Base-by-base conservation (phyloP, 2,329 filamentous ascomycete genomes). In the Bisporella sp. region DNA sequence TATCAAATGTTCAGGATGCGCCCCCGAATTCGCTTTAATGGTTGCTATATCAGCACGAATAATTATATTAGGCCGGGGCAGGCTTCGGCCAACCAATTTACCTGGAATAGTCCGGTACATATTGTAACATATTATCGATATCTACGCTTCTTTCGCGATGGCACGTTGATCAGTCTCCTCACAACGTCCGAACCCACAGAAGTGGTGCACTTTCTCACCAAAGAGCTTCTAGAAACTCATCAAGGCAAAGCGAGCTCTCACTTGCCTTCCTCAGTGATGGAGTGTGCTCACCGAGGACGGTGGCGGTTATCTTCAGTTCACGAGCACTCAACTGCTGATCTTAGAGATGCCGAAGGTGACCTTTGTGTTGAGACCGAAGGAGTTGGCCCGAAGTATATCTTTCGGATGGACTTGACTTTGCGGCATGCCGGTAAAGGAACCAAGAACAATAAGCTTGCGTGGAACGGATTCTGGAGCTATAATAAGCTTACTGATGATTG, bases 41-140 rank as follows among this genome's bases (percentile, higher is more conserved):
- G 93, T 30, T 87, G 89, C 69, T 99, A 99, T 71, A 97, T 99
- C 68, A 89, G 84, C 67, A 97, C 92, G 0, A 90, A 96, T 52
- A 97, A 97, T 71, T 99, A 99, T 70, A 82, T 89, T 46, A 87
- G 93, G 29, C 74, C 89, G 0, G 93, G 93, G 32, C 86, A 86
- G 52, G 77, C 84, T 8, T 84, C 82, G 3, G 77, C 79, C 21
- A 85, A 83, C 56, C 83, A 82, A 49, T 71, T 85, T 13, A 85
- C 87, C 1, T 96, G 91, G 89, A 73, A 74, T 43, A 85, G 79
- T 29, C 91, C 91, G 6, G 85, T 97, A 35, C 90, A 95, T 66
- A 95, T 97, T 52, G 90, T 99, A 45, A 99, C 93, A 1, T 99
- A 97, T 71, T 99, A 95, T 71, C 89, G 93, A 51, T 99, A 97